These are phyloP conservation scores for Trichomonascaceae sp. DNA, from an alignment of 1,139 yeast species.

Conservation along the genomic window DNA sequence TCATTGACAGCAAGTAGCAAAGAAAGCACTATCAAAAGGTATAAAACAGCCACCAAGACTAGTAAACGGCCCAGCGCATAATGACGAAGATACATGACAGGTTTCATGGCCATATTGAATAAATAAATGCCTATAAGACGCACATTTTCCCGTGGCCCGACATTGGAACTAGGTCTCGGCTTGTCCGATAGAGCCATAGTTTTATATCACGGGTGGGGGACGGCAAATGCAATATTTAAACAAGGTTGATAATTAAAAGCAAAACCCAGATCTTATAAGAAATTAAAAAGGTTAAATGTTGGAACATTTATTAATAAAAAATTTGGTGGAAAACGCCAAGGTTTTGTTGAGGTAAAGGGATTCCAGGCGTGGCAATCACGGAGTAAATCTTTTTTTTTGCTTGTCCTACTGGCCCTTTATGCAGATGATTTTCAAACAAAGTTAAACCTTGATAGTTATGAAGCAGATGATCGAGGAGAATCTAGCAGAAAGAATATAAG, in stretches of 20 bases:
- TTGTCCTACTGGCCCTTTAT: background rate
- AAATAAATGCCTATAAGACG: background rate
- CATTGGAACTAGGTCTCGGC: background rate
- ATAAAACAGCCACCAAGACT: slow-evolving; percentile 18
- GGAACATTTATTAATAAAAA: background rate
- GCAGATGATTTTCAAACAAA: background rate
- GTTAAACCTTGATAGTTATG: too few species aligned
- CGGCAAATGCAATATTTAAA: background rate
- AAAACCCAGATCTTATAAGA: background rate
- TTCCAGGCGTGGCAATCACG: background rate
- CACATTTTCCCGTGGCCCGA: background rate
- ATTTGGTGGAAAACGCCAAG: background rate
- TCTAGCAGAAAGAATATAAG: too few species aligned
- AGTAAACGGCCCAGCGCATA: slow-evolving; percentile 17
- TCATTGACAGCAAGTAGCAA: slow-evolving; percentile 21
- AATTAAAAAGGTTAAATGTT: background rate
- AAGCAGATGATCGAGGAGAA: too few species aligned
- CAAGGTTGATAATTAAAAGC: slow-evolving; percentile 13
- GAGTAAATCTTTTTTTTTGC: background rate
- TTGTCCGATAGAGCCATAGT: background rate
- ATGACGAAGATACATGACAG: slow-evolving; percentile 14
- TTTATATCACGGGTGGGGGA: background rate
- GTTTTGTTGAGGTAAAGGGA: background rate
- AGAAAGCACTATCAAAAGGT: slow-evolving; percentile 19
- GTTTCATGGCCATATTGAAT: slow-evolving; percentile 4